phyloP scores from a whole-genome alignment of 148 eudicot species.

The Cornus controversa region DNA sequence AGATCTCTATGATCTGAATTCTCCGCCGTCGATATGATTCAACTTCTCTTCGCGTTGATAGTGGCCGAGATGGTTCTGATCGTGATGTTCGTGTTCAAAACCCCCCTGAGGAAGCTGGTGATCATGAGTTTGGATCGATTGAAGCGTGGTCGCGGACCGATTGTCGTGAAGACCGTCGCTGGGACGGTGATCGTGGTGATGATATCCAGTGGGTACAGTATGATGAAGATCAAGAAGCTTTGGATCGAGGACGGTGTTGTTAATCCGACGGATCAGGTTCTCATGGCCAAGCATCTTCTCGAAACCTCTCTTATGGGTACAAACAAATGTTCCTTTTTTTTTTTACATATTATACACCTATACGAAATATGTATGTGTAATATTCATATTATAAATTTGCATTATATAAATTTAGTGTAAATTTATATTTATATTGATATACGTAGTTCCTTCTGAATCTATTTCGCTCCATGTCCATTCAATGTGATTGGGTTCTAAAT shows the following conservation, averaged over 20 bases:
- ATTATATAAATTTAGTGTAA: too few species aligned
- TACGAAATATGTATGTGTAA: background rate
- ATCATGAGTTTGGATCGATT: slow-evolving; percentile 55
- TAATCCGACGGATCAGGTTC: slow-evolving; percentile 77
- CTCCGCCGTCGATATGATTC: slow-evolving; percentile 42
- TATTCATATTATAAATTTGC: too few species aligned
- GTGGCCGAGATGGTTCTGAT: slow-evolving; percentile 53
- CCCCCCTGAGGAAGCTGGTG: slow-evolving; percentile 67
- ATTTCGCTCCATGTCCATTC: too few species aligned
- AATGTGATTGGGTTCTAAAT: background rate
- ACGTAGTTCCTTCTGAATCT: too few species aligned
- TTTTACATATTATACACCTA: background rate
- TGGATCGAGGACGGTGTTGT: slow-evolving; percentile 48
- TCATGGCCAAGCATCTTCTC: slow-evolving; percentile 55
- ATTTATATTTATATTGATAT: too few species aligned
- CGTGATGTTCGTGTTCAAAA: slow-evolving; percentile 63
- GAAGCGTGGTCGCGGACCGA: slow-evolving; percentile 84
- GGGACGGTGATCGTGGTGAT: slow-evolving; percentile 55
- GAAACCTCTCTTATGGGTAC: slow-evolving; percentile 92
- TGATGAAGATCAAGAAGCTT: slow-evolving; percentile 43
- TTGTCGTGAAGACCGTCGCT: slow-evolving; percentile 65
- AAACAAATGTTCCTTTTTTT: too few species aligned
- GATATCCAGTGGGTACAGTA: slow-evolving; percentile 44
- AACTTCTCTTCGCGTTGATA: slow-evolving; percentile 47
- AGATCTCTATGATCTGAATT: background rate